These are phyloP conservation scores for Russula brevipes DNA, from an alignment of 768 basidiomycete genomes.

Conservation along the genomic window DNA sequence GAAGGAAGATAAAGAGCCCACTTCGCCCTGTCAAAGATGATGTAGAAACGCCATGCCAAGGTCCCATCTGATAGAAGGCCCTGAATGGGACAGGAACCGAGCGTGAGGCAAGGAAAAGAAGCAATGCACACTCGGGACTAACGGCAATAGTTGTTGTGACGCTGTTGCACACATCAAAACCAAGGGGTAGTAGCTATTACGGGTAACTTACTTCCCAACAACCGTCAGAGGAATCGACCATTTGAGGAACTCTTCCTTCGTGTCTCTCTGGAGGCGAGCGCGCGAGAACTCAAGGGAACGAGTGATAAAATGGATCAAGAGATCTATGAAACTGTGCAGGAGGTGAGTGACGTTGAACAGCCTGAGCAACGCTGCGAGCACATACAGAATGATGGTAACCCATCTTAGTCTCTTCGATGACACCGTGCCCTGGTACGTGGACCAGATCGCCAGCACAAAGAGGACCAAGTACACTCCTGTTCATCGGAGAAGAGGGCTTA, in stretches of 20 bases:
- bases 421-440: conserved; percentile 12
- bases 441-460: conserved; percentile 27
- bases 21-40: conserved; percentile 21
- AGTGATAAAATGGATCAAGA: conserved; percentile 26
- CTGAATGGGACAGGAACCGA: conserved; percentile 10
- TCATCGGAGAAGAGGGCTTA: background rate
- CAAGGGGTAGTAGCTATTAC: too few relatives aligned
- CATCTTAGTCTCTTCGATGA: conserved; percentile 20
- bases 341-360: conserved; percentile 26
- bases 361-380: background rate
- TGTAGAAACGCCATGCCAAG: conserved; percentile 29
- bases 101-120: background rate
- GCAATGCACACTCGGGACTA: background rate
- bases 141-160: conserved; percentile 14
- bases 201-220: conserved; percentile 11
- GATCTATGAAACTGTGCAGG: conserved; percentile 24
- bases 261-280: conserved; percentile 19
- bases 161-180: conserved; percentile 1
- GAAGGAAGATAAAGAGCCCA: conserved; percentile 28
- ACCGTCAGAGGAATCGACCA: conserved; percentile 25
- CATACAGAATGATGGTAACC: conserved; percentile 26
- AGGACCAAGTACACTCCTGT: conserved; percentile 27
- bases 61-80: conserved; percentile 27
- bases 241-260: conserved; percentile 18
- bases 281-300: conserved; percentile 26